Conservation (phyloP, 192 early-diverging fungal species). For the Umbelopsis ramanniana region DNA sequence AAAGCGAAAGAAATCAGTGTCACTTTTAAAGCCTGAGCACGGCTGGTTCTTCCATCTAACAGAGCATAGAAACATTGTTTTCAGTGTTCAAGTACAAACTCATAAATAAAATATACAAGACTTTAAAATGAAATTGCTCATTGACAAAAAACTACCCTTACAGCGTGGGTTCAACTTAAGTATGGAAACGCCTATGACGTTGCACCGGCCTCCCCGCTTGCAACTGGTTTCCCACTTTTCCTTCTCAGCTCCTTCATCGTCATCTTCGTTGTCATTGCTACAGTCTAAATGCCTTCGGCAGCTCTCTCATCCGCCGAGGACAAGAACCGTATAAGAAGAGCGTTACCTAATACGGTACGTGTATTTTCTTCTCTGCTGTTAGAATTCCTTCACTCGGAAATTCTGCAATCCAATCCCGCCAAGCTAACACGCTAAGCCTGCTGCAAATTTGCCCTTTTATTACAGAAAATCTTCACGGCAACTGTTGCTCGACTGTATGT, state of each 20-base stretch:
- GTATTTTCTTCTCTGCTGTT: background rate
- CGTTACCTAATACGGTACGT: conserved; percentile 36
- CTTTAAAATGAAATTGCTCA: too few relatives aligned
- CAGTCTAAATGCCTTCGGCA: conserved; percentile 40
- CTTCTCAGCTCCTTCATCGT: background rate
- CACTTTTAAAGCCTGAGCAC: too few relatives aligned
- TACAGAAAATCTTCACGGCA: conserved; percentile 79
- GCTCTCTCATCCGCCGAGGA: conserved; percentile 40
- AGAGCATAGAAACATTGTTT: too few relatives aligned
- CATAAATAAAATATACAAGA: too few relatives aligned
- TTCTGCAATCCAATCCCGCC: background rate
- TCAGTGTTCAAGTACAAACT: too few relatives aligned
- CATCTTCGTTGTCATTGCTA: background rate
- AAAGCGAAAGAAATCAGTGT: too few relatives aligned
- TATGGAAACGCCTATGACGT: background rate
- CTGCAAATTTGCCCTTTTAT: background rate
- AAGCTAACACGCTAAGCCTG: conserved; percentile 8
- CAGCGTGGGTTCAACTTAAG: too few relatives aligned
- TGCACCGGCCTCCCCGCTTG: background rate
- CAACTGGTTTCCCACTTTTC: background rate
- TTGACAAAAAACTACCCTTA: too few relatives aligned
- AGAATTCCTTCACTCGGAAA: conserved; percentile 16
- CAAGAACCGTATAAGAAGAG: conserved; percentile 38
- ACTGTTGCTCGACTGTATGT: conserved; percentile 81
- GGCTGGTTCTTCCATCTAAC: too few relatives aligned